Conservation (phyloP, 345 rosid genomes). For the Linum lewisii region DNA sequence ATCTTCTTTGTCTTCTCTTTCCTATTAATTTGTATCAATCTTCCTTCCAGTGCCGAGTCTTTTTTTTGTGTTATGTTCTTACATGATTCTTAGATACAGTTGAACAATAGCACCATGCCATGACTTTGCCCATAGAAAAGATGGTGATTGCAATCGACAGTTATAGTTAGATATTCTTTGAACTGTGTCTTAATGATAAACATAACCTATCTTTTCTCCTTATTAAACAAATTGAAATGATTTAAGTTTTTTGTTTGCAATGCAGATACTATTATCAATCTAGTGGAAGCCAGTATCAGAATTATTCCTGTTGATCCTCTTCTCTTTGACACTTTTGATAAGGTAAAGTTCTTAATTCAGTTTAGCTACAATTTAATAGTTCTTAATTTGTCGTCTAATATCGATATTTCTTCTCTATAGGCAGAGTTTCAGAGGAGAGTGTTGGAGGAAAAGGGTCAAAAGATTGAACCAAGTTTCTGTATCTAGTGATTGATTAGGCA, state of each 20-base stretch:
- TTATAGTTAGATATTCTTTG: too few species aligned
- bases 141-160: too few species aligned
- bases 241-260: neutral
- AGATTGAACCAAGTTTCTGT: constrained; percentile 23
- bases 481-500: constrained; percentile 30
- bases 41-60: neutral
- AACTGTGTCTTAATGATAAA: too few species aligned
- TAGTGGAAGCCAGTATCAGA: constrained; percentile 21
- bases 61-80: neutral
- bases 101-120: neutral
- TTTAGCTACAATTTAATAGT: neutral
- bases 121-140: too few species aligned
- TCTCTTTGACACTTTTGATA: constrained; percentile 17
- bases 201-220: too few species aligned
- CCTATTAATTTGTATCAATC: neutral
- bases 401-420: constrained; percentile 16
- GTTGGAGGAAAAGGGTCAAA: constrained; percentile 31
- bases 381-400: constrained; percentile 9
- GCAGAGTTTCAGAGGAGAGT: constrained; percentile 24
- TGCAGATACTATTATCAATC: constrained; percentile 24
- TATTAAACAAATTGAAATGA: too few species aligned
- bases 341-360: constrained; percentile 18
- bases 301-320: constrained; percentile 17
- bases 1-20: neutral
- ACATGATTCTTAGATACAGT: neutral